Evolutionary conservation across 805 yeast genomes (phyloP).

Genomic region (Candida easanensis): DNA sequence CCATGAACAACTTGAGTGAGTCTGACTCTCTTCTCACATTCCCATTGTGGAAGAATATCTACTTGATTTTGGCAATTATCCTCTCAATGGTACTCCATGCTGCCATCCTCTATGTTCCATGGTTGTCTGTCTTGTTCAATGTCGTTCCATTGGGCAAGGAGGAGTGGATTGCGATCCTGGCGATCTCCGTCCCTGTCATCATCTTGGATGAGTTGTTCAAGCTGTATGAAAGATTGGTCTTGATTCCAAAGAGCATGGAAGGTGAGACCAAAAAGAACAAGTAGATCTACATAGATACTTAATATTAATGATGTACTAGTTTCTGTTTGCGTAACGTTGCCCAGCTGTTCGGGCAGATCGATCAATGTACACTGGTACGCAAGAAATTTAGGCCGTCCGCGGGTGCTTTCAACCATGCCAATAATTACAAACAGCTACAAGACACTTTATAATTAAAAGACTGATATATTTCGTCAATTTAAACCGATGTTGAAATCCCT

Average conservation of each 20-base stretch:
- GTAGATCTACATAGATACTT: neutral
- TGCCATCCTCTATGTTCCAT: constrained; percentile 34
- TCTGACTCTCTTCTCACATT: constrained; percentile 36
- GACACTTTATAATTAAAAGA: too few species aligned
- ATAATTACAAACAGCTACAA: too few species aligned
- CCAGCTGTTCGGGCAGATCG: too few species aligned
- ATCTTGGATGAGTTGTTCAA: constrained; percentile 37
- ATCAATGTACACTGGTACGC: too few species aligned
- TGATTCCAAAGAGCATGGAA: constrained; percentile 7
- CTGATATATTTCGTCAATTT: constrained; percentile 9
- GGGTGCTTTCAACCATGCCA: too few species aligned
- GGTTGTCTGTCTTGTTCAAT: constrained; percentile 31
- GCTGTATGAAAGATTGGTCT: constrained; percentile 29
- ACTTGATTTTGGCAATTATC: constrained; percentile 35
- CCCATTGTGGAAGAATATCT: constrained; percentile 38
- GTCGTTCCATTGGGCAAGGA: constrained; percentile 31
- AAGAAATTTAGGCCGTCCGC: too few species aligned
- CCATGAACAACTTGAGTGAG: constrained; percentile 37
- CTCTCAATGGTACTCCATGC: constrained; percentile 34
- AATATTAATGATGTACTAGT: too few species aligned
- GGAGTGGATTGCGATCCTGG: constrained; percentile 37
- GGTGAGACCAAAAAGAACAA: constrained; percentile 4
- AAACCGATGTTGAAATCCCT: constrained; percentile 49
- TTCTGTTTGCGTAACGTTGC: too few species aligned
- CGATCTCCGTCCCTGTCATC: constrained; percentile 36